A percentile compares a stretch with the other conserved stretches of the same genome.
These are phyloP conservation scores for Globisporangium abappressorium DNA, from an alignment of 352 stramenopile genomes.

Conservation along the genomic window DNA sequence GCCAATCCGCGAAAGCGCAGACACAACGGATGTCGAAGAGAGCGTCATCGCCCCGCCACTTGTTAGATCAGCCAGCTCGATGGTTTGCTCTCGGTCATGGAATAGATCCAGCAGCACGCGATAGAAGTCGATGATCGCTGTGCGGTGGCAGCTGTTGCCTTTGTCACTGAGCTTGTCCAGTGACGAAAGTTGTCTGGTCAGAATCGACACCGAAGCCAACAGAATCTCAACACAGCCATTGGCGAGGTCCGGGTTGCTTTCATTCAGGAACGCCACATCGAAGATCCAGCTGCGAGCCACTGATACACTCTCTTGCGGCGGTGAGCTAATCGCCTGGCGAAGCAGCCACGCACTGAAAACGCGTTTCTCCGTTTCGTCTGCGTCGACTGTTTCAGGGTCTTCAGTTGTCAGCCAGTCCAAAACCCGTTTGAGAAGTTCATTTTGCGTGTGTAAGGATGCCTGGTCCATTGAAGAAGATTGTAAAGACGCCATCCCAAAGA, in stretches of 20 bases:
- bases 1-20: conserved; percentile 25
- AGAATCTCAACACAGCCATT: conserved; percentile 31
- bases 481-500: conserved; percentile 37
- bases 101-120: conserved; percentile 32
- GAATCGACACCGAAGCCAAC: conserved; percentile 19
- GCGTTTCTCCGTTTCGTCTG: conserved; percentile 17
- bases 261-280: conserved; percentile 47
- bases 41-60: conserved; percentile 33
- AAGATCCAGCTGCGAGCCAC: conserved; percentile 53
- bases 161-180: background rate
- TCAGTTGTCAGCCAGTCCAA: conserved; percentile 6
- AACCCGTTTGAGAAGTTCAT: conserved; percentile 5
- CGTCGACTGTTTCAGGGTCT: conserved; percentile 10
- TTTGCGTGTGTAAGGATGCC: background rate
- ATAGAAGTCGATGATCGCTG: conserved; percentile 24
- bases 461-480: background rate
- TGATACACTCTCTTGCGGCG: background rate
- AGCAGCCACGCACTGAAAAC: conserved; percentile 38
- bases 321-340: conserved; percentile 7
- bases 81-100: conserved; percentile 30
- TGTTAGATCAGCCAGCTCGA: conserved; percentile 32
- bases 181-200: conserved; percentile 18
- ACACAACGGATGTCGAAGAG: conserved; percentile 18
- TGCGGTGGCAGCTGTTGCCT: conserved; percentile 8
- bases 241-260: conserved; percentile 23